Conservation (phyloP, 2,329 filamentous ascomycete species). For the Colletotrichum graminicola region DNA sequence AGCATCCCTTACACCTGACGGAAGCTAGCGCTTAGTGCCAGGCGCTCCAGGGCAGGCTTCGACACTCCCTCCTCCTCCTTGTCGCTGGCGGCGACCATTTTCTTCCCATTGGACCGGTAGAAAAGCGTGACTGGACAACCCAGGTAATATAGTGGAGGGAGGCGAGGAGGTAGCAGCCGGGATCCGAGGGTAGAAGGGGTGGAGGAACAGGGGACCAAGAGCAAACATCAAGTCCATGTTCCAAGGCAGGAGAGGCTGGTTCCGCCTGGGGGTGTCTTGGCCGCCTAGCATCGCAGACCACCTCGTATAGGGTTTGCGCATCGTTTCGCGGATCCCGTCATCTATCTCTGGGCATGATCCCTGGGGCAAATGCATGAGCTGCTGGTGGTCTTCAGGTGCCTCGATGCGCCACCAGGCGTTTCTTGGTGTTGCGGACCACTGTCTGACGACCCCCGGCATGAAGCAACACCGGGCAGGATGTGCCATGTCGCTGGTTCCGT, state of each 20-base stretch:
- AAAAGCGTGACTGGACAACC: constrained; percentile 15
- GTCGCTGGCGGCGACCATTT: not conserved
- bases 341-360: constrained; percentile 1
- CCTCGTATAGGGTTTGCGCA: not conserved
- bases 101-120: constrained; percentile 10
- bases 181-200: not conserved
- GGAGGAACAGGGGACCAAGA: not conserved
- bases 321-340: constrained; percentile 30
- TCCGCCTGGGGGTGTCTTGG: not conserved
- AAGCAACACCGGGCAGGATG: not conserved
- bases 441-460: not conserved
- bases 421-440: constrained; percentile 17
- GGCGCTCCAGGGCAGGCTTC: constrained; percentile 39
- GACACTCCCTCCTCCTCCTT: constrained; percentile 14
- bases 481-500: not conserved
- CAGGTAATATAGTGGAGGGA: not conserved
- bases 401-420: constrained; percentile 21
- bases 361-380: constrained; percentile 11
- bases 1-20: not conserved
- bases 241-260: constrained; percentile 12
- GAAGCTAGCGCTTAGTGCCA: constrained; percentile 39
- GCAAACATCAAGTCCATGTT: not conserved
- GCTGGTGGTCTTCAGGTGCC: constrained; percentile 5
- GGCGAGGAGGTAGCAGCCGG: constrained; percentile 1
- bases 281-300: constrained; percentile 7